These are phyloP conservation scores for Podila epigama DNA, from an alignment of 192 early-diverging fungal species.

Conservation along the genomic window DNA sequence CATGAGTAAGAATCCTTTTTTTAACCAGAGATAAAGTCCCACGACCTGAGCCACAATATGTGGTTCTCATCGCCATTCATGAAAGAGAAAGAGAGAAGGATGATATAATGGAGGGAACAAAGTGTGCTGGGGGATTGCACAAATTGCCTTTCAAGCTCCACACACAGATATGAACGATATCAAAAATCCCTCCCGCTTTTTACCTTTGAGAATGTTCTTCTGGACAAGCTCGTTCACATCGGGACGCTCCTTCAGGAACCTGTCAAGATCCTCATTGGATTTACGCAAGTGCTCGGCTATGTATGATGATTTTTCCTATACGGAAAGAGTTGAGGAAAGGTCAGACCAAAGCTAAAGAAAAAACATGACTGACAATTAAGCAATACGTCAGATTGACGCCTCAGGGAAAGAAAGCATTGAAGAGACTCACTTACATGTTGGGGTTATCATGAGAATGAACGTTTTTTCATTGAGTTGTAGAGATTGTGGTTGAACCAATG, in stretches of 20 bases:
- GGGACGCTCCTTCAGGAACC: constrained; percentile 63
- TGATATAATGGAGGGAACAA: neutral
- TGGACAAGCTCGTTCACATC: constrained; percentile 62
- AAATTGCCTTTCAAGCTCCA: neutral
- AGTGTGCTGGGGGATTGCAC: no score
- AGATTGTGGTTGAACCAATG: no score
- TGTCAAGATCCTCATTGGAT: constrained; percentile 53
- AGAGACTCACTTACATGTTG: no score
- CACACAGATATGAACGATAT: neutral
- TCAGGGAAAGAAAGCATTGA: no score
- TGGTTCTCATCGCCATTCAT: neutral
- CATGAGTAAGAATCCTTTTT: neutral
- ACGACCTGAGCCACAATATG: neutral
- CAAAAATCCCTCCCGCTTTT: neutral
- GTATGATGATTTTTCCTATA: neutral
- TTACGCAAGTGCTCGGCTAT: constrained; percentile 29
- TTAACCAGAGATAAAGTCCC: neutral
- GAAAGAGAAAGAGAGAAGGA: neutral
- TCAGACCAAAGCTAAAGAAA: neutral
- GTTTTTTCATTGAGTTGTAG: no score
- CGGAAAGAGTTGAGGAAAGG: neutral
- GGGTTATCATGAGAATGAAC: no score
- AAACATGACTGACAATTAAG: no score
- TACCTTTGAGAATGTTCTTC: constrained; percentile 66
- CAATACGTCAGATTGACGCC: no score